Evolutionary conservation across 2,329 filamentous ascomycete genomes (phyloP).

Genomic region (Neofusicoccum ribis): DNA sequence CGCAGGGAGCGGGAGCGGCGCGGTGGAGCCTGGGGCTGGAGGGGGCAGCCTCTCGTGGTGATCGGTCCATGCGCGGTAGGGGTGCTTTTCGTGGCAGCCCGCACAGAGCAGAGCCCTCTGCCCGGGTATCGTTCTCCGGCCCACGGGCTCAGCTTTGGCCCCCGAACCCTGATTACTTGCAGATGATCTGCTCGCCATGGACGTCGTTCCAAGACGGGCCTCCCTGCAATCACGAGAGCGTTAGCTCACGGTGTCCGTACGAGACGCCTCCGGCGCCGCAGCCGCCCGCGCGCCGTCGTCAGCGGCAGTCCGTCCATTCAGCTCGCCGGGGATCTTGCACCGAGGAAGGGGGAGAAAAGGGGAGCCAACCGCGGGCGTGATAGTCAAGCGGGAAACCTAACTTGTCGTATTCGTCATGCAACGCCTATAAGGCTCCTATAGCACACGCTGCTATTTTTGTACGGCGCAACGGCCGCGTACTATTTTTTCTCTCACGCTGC

Average conservation of each 20-base stretch:
- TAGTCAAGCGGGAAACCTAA: not conserved
- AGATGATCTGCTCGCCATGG: constrained; percentile 19
- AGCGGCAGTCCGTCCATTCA: not conserved
- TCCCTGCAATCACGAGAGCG: constrained; percentile 5
- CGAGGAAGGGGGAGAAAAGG: not conserved
- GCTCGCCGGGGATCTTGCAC: not conserved
- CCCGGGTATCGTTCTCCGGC: constrained; percentile 17
- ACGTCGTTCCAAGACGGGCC: constrained; percentile 3
- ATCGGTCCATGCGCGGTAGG: constrained; percentile 18
- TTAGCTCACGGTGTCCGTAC: constrained; percentile 2
- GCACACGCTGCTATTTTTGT: constrained; percentile 17
- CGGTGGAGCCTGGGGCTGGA: constrained; percentile 1
- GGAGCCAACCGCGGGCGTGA: not conserved
- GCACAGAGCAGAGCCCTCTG: constrained; percentile 18
- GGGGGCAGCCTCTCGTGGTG: constrained; percentile 8
- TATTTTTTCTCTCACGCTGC: not conserved
- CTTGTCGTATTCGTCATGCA: not conserved
- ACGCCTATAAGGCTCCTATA: constrained; percentile 6
- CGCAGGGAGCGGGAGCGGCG: constrained; percentile 18
- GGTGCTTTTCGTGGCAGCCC: constrained; percentile 14
- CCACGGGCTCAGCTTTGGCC: constrained; percentile 10
- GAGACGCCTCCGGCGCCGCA: not conserved
- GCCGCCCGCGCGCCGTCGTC: not conserved
- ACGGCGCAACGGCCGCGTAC: not conserved
- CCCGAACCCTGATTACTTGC: constrained; percentile 18